These are phyloP conservation scores for Graphiopsis chlorocephala DNA, from an alignment of 2,329 filamentous ascomycete species.

Conservation along the genomic window DNA sequence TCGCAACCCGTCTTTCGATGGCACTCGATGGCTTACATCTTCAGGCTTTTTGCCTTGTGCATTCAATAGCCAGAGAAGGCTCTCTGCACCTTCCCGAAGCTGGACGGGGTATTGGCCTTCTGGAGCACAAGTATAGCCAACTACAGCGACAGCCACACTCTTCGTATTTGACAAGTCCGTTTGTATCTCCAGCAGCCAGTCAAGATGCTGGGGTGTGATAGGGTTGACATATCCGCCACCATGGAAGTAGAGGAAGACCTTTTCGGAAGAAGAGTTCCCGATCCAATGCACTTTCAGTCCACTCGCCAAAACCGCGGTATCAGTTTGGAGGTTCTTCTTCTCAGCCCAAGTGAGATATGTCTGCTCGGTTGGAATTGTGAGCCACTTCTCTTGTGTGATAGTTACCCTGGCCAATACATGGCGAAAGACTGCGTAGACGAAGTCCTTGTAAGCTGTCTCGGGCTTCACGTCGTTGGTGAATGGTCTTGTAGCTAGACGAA, in stretches of 20 bases:
- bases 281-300: conserved; percentile 50
- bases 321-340: conserved; percentile 36
- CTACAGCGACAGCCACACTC: conserved; percentile 48
- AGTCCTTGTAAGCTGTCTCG: conserved; percentile 5
- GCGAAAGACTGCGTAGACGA: conserved; percentile 2
- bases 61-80: conserved; percentile 43
- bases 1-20: neutral
- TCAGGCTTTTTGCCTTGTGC: conserved; percentile 35
- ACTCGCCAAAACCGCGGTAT: conserved; percentile 41
- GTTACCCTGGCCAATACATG: neutral
- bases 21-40: conserved; percentile 25
- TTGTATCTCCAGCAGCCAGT: conserved; percentile 48
- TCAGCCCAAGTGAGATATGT: conserved; percentile 38
- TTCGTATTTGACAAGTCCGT: conserved; percentile 38
- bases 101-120: conserved; percentile 48
- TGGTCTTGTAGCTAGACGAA: conserved; percentile 4
- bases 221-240: conserved; percentile 57
- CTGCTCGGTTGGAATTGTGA: conserved; percentile 32
- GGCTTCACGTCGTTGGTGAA: conserved; percentile 9
- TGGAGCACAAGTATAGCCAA: conserved; percentile 59
- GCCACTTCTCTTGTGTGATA: conserved; percentile 38
- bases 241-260: conserved; percentile 48
- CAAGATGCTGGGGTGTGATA: conserved; percentile 46
- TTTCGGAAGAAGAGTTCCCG: conserved; percentile 39
- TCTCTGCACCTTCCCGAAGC: conserved; percentile 45